Evolutionary conservation across 2,329 filamentous ascomycete species (phyloP).

Genomic region (Colletotrichum musicola): DNA sequence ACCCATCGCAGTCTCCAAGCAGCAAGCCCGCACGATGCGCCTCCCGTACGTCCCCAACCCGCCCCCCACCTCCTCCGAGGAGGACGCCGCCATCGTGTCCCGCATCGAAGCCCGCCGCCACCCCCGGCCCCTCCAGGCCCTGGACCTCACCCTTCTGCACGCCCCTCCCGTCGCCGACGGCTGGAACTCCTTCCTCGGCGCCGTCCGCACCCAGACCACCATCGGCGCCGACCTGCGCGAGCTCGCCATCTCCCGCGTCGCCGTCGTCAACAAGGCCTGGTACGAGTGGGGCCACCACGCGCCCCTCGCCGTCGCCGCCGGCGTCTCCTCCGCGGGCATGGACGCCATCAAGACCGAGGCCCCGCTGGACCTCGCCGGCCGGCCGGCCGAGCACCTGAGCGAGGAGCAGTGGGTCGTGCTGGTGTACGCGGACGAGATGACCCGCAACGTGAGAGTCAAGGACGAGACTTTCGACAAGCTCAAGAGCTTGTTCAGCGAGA

Average conservation of each 20-base stretch:
- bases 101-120: conserved; percentile 75
- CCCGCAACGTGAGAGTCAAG: conserved; percentile 75
- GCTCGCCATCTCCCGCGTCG: conserved; percentile 84
- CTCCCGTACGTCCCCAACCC: conserved; percentile 73
- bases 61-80: conserved; percentile 56
- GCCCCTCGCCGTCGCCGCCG: conserved; percentile 72
- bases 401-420: conserved; percentile 77
- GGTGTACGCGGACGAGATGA: conserved; percentile 87
- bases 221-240: conserved; percentile 74
- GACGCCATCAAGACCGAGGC: conserved; percentile 54
- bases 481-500: conserved; percentile 72
- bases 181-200: conserved; percentile 78
- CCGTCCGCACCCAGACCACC: conserved; percentile 67
- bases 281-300: conserved; percentile 89
- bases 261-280: conserved; percentile 83
- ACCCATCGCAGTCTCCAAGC: not conserved
- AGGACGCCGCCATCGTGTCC: conserved; percentile 69
- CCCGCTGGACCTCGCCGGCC: conserved; percentile 42
- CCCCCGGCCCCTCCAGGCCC: conserved; percentile 77
- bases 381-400: conserved; percentile 58
- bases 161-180: conserved; percentile 80
- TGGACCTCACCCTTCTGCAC: conserved; percentile 84
- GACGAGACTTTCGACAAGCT: conserved; percentile 77
- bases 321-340: conserved; percentile 66
- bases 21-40: conserved; percentile 65